Conservation (phyloP, 495 filamentous ascomycete species). For the Glarea lozoyensis region DNA sequence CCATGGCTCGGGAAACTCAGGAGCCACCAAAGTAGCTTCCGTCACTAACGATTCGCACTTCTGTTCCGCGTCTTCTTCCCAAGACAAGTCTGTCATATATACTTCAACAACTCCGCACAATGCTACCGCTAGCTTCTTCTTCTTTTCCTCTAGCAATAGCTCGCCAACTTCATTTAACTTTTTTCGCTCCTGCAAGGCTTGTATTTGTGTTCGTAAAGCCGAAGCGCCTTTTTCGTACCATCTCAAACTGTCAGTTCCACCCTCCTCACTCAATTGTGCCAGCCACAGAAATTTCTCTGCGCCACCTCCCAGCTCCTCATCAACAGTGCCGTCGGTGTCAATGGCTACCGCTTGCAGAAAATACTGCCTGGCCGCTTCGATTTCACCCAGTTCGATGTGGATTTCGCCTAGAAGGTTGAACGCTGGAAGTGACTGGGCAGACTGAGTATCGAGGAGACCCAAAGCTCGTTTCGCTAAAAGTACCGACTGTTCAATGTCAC, state of each 20-base stretch:
- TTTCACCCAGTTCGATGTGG: constrained; percentile 73
- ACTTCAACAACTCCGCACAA: constrained; percentile 87
- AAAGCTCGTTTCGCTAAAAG: constrained; percentile 54
- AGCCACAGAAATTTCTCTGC: constrained; percentile 95
- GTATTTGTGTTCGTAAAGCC: constrained; percentile 58
- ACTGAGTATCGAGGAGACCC: constrained; percentile 28
- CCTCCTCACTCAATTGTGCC: constrained; percentile 83
- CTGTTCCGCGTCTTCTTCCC: constrained; percentile 80
- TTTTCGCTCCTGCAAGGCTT: constrained; percentile 34
- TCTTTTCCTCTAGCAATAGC: constrained; percentile 56
- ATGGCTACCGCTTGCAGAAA: constrained; percentile 61
- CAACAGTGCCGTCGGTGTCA: constrained; percentile 59
- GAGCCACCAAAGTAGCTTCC: constrained; percentile 71
- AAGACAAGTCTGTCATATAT: constrained; percentile 95
- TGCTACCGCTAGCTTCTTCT: constrained; percentile 69
- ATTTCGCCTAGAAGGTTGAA: constrained; percentile 78
- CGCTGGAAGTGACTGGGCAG: constrained; percentile 44
- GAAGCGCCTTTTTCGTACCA: constrained; percentile 83
- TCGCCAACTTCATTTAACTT: constrained; percentile 23
- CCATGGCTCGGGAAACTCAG: constrained; percentile 69
- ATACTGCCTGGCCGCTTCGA: constrained; percentile 55
- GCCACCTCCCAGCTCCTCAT: constrained; percentile 49
- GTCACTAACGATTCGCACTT: constrained; percentile 78
- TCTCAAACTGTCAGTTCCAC: constrained; percentile 69
- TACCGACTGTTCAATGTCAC: constrained; percentile 61